These are phyloP conservation scores for Drechmeria coniospora DNA, from an alignment of 2,329 filamentous ascomycete genomes.

Conservation along the genomic window DNA sequence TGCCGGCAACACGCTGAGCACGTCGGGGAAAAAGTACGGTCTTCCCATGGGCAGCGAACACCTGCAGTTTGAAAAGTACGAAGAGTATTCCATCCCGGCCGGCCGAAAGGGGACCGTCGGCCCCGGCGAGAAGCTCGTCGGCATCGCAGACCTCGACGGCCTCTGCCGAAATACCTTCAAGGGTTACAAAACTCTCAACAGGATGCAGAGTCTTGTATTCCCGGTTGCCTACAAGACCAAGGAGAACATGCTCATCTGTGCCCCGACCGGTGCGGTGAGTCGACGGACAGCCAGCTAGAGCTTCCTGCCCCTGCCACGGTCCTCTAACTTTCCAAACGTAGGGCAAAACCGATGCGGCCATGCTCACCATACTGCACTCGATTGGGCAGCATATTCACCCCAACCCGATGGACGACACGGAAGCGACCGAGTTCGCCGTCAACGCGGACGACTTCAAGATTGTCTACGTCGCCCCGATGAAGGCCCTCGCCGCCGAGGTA, in stretches of 20 bases:
- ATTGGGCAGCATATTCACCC: conserved; percentile 75
- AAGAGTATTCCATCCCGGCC: conserved; percentile 79
- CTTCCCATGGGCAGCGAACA: conserved; percentile 63
- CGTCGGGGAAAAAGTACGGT: conserved; percentile 66
- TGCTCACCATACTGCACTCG: conserved; percentile 87
- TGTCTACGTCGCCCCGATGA: conserved; percentile 98
- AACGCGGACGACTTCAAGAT: conserved; percentile 86
- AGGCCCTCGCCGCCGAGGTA: conserved; percentile 89
- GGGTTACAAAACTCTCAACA: conserved; percentile 83
- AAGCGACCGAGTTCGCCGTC: conserved; percentile 68
- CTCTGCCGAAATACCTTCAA: conserved; percentile 85
- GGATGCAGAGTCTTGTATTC: conserved; percentile 96
- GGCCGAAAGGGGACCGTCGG: conserved; percentile 60
- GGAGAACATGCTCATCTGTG: conserved; percentile 98
- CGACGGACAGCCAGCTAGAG: too few species aligned
- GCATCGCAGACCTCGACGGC: conserved; percentile 72
- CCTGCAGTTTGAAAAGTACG: conserved; percentile 61
- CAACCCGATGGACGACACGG: conserved; percentile 58
- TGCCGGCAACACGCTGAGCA: conserved; percentile 72
- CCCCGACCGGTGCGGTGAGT: conserved; percentile 75
- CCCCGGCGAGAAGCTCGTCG: conserved; percentile 57
- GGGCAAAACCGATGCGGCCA: conserved; percentile 96
- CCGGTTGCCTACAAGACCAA: conserved; percentile 89
- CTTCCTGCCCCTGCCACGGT: too few species aligned
- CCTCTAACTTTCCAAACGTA: too few species aligned